Evolutionary conservation across 176 grass and related monocot species (phyloP), one percentile per base, ranked within the genome.

Genomic region (Oryza glumipatula): DNA sequence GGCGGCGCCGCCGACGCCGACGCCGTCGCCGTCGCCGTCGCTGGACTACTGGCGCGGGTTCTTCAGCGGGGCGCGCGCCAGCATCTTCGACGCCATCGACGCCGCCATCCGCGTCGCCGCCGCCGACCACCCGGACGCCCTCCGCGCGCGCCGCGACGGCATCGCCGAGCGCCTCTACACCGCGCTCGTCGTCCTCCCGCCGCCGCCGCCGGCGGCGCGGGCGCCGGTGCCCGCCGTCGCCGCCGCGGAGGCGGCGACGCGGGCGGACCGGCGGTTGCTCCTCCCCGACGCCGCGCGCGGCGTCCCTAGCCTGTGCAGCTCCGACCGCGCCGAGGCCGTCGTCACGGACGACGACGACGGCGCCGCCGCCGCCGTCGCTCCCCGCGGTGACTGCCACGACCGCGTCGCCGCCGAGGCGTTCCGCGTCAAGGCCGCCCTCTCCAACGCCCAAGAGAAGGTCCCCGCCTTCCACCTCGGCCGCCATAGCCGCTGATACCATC

Each of bases 41-140:
- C 81, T 94, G 41, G 92, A 91, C 43, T 89, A 94, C 89, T 91
- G 92, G 92, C 77, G 92, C 24, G 70, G 87, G 3, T 91, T 94
- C 84, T 94, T 94, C 89, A 72, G 87, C 80, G 79, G 84, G 51
- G 77, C 80, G n/a, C 72, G 75, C 24, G 78, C 77, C 7, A 77
- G 73, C 72, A 89, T 94, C 84, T 89, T 94, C 76, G 89, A 94
- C 61, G 46, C 82, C 73, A 85, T 91, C 48, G 87, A 94, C 49
- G 84, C 85, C 13, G 92, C 89, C 68, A 88, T 91, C 81, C 77
- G 82, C 0, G 77, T 94, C 1, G 92, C 92, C 45, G 89, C 92
- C 60, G 81, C 73, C 68, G 92, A 94, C 73, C 45, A 82, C 63
- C 84, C 92, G 30, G 72, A 82, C 28, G 87, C 54, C 47, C 79